Evolutionary conservation across 1,284 basidiomycete species (phyloP).

Genomic region (Trichosporon sp.): DNA sequence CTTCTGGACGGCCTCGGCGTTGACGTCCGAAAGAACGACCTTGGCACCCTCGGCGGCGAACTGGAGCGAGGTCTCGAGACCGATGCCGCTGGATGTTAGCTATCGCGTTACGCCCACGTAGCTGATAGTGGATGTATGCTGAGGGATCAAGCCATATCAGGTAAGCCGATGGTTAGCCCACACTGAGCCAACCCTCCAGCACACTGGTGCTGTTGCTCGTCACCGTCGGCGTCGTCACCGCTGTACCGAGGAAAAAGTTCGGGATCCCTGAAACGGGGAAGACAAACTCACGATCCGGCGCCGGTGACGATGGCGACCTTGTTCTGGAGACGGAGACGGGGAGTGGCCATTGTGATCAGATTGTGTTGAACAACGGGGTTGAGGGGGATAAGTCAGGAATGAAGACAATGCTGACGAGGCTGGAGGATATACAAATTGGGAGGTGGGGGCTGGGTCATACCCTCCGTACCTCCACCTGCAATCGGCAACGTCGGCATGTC

Average conservation of each 20-base stretch:
- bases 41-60: conserved; percentile 90
- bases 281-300: conserved; percentile 53
- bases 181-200: not conserved
- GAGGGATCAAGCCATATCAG: too few relatives aligned
- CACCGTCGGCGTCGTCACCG: not conserved
- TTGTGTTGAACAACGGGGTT: conserved; percentile 12
- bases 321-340: conserved; percentile 52
- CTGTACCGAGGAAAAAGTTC: not conserved
- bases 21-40: conserved; percentile 85
- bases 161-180: too few relatives aligned
- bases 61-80: conserved; percentile 85
- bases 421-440: not conserved
- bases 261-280: not conserved
- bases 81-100: conserved; percentile 67
- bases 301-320: conserved; percentile 57
- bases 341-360: conserved; percentile 24
- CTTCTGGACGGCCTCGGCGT: conserved; percentile 72
- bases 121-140: not conserved
- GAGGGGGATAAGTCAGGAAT: not conserved
- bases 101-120: too few relatives aligned
- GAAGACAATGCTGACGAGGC: conserved; percentile 7
- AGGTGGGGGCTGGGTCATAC: too few relatives aligned
- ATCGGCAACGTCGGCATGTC: conserved; percentile 13
- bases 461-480: not conserved
- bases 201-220: not conserved